Evolutionary conservation across 1,284 basidiomycete species (phyloP).

Genomic region (Taiwanofungus camphoratus): DNA sequence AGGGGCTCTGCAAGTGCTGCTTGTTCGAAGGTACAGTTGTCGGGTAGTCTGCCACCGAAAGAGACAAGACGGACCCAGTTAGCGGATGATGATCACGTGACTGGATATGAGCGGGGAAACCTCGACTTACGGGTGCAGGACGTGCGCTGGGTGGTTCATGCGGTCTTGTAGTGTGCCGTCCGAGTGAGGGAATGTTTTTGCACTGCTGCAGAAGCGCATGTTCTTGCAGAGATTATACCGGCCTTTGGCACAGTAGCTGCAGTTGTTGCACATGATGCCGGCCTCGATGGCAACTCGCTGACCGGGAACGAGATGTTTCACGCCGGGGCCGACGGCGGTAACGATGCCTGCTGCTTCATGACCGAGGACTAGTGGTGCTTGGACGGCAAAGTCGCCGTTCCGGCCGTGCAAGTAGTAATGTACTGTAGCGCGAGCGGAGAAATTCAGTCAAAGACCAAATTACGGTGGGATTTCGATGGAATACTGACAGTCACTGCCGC

Average conservation of each 20-base stretch:
- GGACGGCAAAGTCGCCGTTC: constrained; percentile 88
- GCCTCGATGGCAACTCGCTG: constrained; percentile 94
- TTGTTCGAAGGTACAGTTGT: constrained; percentile 67
- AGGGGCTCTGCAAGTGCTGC: constrained; percentile 90
- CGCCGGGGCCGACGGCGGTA: constrained; percentile 65
- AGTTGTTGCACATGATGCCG: constrained; percentile 80
- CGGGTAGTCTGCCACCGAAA: constrained; percentile 57
- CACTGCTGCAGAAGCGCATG: constrained; percentile 86
- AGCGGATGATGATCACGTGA: constrained; percentile 16
- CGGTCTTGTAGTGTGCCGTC: constrained; percentile 87
- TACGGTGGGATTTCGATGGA: constrained; percentile 13
- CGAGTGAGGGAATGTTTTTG: constrained; percentile 89
- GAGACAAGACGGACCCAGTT: constrained; percentile 9
- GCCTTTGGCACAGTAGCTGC: constrained; percentile 63
- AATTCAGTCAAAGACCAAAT: constrained; percentile 12
- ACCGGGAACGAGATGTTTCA: constrained; percentile 65
- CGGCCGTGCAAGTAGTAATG: constrained; percentile 88
- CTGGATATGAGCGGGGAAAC: constrained; percentile 5
- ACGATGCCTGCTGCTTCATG: constrained; percentile 88
- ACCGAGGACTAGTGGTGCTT: constrained; percentile 80
- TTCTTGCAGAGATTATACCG: constrained; percentile 91
- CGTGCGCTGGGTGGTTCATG: constrained; percentile 84
- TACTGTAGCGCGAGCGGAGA: constrained; percentile 39
- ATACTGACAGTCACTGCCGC: constrained; percentile 80
- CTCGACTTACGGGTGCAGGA: constrained; percentile 76